phyloP scores from a whole-genome alignment of 2,329 filamentous ascomycete species.

The Alternaria infectoria region DNA sequence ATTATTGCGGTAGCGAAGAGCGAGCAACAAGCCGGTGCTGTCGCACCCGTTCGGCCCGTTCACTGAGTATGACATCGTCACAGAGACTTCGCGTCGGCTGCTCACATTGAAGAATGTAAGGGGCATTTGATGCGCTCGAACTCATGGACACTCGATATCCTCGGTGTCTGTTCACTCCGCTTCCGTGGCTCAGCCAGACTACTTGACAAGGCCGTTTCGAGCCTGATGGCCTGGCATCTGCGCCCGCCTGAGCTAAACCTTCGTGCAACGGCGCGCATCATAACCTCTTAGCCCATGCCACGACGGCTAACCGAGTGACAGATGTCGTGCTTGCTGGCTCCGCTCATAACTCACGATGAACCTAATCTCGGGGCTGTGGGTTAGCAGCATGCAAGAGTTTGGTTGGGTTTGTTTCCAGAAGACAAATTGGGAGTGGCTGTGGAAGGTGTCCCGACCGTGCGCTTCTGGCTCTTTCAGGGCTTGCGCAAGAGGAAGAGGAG shows the following conservation, averaged over 20 bases:
- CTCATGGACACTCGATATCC: too few species aligned
- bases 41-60: background rate
- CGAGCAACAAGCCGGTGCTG: background rate
- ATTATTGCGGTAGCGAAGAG: background rate
- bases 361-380: background rate
- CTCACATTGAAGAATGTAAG: background rate
- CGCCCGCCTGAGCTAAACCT: background rate
- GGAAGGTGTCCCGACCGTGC: background rate
- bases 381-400: background rate
- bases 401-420: background rate
- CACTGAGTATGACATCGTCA: background rate
- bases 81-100: background rate
- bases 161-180: background rate
- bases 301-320: constrained; percentile 4
- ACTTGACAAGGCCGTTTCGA: constrained; percentile 1
- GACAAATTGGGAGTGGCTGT: background rate
- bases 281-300: background rate
- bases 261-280: constrained; percentile 5
- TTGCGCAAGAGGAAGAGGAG: background rate
- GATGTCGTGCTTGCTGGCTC: background rate
- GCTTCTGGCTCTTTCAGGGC: background rate
- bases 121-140: background rate
- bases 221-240: background rate
- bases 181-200: background rate
- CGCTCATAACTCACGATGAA: background rate